phyloP scores from a whole-genome alignment of 257 asterid species.

The Nicotiana noctiflora region DNA sequence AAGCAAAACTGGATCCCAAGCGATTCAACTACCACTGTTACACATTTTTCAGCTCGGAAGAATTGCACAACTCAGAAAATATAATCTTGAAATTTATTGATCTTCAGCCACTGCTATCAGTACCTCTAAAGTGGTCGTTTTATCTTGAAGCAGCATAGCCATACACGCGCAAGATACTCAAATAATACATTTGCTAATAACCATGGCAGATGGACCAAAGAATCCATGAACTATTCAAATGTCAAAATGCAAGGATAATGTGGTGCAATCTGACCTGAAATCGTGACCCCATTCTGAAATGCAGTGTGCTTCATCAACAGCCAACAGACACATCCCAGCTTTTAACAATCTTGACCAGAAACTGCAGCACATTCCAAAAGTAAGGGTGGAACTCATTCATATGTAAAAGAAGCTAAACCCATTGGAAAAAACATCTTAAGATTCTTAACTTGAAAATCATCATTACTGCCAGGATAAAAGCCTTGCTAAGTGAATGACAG shows the following conservation, averaged over 20 bases:
- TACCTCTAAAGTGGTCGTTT: neutral
- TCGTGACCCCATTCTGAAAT: conserved; percentile 98
- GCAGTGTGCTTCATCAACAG: conserved; percentile 99
- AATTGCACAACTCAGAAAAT: neutral
- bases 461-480: neutral
- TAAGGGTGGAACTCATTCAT: conserved; percentile 6
- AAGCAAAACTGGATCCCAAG: neutral
- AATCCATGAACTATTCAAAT: neutral
- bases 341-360: conserved; percentile 75
- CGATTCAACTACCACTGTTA: neutral
- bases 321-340: conserved; percentile 75
- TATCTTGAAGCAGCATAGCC: neutral
- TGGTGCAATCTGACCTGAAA: conserved; percentile 51
- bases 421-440: neutral
- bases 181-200: neutral
- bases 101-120: neutral
- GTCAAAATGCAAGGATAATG: neutral
- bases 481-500: neutral
- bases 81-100: neutral
- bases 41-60: neutral
- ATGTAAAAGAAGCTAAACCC: neutral
- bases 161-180: neutral
- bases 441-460: conserved; percentile 2
- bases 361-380: conserved; percentile 38
- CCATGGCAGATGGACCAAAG: neutral